phyloP scores from a whole-genome alignment of 768 basidiomycete genomes.

The Xerocomellus intermedius region DNA sequence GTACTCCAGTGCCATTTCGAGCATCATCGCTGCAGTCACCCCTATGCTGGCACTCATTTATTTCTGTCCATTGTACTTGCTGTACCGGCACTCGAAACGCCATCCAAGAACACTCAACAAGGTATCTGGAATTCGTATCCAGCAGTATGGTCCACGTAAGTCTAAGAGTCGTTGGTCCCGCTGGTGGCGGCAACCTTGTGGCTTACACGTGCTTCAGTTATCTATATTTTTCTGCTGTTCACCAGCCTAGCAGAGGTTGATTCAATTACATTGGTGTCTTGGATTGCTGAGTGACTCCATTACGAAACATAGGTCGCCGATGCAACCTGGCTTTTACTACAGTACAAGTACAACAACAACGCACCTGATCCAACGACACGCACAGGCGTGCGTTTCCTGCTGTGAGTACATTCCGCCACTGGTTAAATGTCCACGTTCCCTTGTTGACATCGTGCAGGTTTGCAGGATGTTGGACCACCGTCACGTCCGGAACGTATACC shows the following conservation, averaged over 20 bases:
- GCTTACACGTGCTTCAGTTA: constrained; percentile 35
- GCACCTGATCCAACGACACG: constrained; percentile 47
- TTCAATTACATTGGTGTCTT: background rate
- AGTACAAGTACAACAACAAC: constrained; percentile 52
- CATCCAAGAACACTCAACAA: constrained; percentile 53
- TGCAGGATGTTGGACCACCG: constrained; percentile 56
- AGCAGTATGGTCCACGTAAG: constrained; percentile 55
- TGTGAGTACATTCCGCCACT: constrained; percentile 38
- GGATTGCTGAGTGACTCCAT: constrained; percentile 1
- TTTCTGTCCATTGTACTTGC: constrained; percentile 49
- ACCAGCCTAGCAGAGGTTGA: constrained; percentile 47
- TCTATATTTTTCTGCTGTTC: constrained; percentile 52
- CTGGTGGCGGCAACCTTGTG: constrained; percentile 11
- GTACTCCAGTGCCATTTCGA: constrained; percentile 37
- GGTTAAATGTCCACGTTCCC: background rate
- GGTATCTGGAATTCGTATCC: constrained; percentile 42
- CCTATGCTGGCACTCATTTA: constrained; percentile 44
- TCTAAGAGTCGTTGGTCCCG: constrained; percentile 3
- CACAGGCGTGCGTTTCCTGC: constrained; percentile 43
- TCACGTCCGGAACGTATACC: constrained; percentile 52
- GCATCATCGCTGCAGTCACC: constrained; percentile 34
- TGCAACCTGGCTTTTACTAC: constrained; percentile 57
- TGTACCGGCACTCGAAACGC: constrained; percentile 44
- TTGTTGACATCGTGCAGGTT: constrained; percentile 40
- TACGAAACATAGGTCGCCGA: constrained; percentile 43